Conservation (phyloP, 805 yeast species). For the Kodamaea restingae region DNA sequence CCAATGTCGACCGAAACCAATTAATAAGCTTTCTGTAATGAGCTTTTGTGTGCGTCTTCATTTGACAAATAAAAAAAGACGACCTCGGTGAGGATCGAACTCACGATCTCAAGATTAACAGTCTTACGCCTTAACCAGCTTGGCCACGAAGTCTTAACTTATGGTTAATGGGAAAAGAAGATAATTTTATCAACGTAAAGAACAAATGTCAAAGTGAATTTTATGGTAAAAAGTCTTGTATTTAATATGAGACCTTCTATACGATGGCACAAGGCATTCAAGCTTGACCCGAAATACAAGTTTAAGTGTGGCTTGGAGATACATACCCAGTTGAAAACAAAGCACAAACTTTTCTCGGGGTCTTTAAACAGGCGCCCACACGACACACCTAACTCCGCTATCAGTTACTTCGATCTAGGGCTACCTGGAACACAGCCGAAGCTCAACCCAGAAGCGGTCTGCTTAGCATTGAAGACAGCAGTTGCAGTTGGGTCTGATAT, state of each 20-base stretch:
- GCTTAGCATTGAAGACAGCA: constrained; percentile 70
- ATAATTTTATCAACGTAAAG: too few species aligned
- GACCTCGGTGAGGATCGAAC: constrained; percentile 20
- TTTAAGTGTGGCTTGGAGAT: constrained; percentile 88
- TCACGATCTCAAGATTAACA: constrained; percentile 19
- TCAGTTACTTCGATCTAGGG: constrained; percentile 78
- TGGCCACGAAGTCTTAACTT: constrained; percentile 16
- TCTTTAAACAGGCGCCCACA: constrained; percentile 33
- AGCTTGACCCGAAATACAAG: constrained; percentile 17
- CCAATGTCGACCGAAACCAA: too few species aligned
- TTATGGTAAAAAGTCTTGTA: neutral
- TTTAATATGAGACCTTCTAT: neutral
- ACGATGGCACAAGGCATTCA: constrained; percentile 8
- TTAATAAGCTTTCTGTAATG: too few species aligned
- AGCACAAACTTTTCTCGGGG: constrained; percentile 70
- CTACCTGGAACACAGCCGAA: constrained; percentile 91
- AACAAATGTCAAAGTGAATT: too few species aligned
- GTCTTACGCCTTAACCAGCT: constrained; percentile 20
- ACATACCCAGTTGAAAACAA: constrained; percentile 82
- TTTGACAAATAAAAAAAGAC: constrained; percentile 3
- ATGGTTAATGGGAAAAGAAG: too few species aligned
- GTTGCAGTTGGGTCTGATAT: constrained; percentile 61
- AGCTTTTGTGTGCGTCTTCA: too few species aligned
- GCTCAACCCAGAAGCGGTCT: constrained; percentile 69
- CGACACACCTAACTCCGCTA: constrained; percentile 57